Conservation (phyloP, 2,329 filamentous ascomycete genomes). For the Xylariaceae sp. region DNA sequence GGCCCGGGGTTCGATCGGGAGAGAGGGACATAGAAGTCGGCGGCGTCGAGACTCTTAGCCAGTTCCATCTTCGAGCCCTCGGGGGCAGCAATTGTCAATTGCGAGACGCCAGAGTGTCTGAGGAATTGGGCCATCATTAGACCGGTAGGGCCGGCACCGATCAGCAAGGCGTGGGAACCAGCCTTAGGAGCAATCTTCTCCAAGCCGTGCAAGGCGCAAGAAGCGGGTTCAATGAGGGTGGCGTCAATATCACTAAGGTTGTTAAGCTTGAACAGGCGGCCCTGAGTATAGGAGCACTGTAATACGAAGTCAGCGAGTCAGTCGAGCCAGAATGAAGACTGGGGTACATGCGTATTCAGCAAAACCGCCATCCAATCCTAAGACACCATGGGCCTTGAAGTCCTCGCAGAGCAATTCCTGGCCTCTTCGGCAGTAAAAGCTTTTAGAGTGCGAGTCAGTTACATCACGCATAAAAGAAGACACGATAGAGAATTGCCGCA, state of each 20-base stretch:
- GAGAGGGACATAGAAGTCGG: conserved; percentile 57
- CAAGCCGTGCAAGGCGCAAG: conserved; percentile 70
- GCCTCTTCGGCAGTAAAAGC: conserved; percentile 71
- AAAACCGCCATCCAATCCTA: conserved; percentile 69
- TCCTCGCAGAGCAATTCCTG: conserved; percentile 70
- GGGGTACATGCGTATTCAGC: conserved; percentile 59
- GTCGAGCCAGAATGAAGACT: conserved; percentile 48
- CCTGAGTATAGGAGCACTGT: conserved; percentile 51
- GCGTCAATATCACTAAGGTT: conserved; percentile 70
- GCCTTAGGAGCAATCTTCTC: conserved; percentile 70
- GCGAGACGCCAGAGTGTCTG: conserved; percentile 65
- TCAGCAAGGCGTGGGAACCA: conserved; percentile 66
- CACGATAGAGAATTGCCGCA: conserved; percentile 3
- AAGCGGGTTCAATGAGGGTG: conserved; percentile 70
- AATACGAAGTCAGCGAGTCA: background rate
- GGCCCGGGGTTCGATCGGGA: conserved; percentile 56
- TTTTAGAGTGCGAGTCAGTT: conserved; percentile 19
- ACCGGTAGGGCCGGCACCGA: conserved; percentile 69
- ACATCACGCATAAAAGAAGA: background rate
- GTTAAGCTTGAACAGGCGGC: conserved; percentile 65
- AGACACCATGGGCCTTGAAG: conserved; percentile 67
- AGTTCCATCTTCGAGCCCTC: conserved; percentile 72
- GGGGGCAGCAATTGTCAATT: conserved; percentile 70
- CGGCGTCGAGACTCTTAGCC: conserved; percentile 59
- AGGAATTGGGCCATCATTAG: conserved; percentile 48